phyloP scores from a whole-genome alignment of 345 rosid genomes.

The Corymbia maculata region DNA sequence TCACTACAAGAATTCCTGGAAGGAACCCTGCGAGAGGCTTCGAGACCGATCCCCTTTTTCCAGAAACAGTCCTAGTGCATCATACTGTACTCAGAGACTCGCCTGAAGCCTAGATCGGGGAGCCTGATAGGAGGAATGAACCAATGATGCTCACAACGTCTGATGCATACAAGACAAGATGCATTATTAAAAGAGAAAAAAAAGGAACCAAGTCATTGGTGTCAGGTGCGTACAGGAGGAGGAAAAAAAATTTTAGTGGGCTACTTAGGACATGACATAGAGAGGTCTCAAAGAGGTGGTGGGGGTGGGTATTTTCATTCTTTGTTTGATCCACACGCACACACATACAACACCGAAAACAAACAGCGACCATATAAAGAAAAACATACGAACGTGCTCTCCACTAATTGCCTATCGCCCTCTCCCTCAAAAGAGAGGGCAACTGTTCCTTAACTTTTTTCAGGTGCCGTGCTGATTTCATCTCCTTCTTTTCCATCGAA shows the following conservation, averaged over 20 bases:
- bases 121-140: not conserved
- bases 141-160: not conserved
- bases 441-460: not conserved
- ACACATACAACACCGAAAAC: not conserved
- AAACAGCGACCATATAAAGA: not conserved
- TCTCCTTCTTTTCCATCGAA: not conserved
- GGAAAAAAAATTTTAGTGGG: not conserved
- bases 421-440: not conserved
- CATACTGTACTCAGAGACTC: not conserved
- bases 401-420: not conserved
- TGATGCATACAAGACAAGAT: not conserved
- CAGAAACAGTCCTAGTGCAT: not conserved
- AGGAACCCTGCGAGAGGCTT: not conserved
- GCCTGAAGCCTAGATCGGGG: not conserved
- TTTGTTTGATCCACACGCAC: not conserved
- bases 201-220: not conserved
- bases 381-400: not conserved
- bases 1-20: not conserved
- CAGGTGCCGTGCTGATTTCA: not conserved
- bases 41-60: not conserved
- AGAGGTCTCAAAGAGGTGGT: not conserved
- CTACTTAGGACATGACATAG: not conserved
- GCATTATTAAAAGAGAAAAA: not conserved
- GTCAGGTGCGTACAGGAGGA: not conserved
- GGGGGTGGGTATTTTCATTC: not conserved